Evolutionary conservation across 176 grass and related monocot species (phyloP), one percentile per base, ranked within the genome.

Genomic region (Typha latifolia): DNA sequence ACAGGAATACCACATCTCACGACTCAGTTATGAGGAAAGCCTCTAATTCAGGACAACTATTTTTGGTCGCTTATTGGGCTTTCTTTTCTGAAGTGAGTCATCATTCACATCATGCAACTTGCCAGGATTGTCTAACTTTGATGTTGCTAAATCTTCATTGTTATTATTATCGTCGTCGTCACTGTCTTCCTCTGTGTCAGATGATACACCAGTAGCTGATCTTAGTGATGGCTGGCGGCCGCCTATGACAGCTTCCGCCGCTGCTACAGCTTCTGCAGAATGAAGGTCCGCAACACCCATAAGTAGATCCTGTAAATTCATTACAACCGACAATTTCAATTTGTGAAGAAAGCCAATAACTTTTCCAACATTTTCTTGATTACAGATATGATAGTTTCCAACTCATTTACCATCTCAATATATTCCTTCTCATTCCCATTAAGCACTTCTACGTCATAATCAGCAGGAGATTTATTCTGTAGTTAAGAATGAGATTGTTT

Each of bases 341-440:
- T 23, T 31, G 13, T 55, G 24, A 65, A 63, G 43, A 18, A 20
- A 18, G 4, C 9, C 29, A 32, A 62, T n/a, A 52, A 5, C 37
- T 14, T 18, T 18, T 69, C 22, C 13, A 64, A n/a, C 50, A 69
- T 20, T 27, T 37, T 70, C 56, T 72, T 34, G 37, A 43, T 43
- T 43, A 43, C 37, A 43, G 5, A 43, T 43, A 43, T 15, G 13
- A 57, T 10, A 79, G n/a, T 34, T 21, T 51, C n/a, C 9, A 13
- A 56, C 12, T 48, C 67, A 72, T 72, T 90, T 82, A 90, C 91
- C 82, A 96, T 96, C 78, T 96, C 82, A 48, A 96, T 96, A 67
- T 89, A 91, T 77, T 89, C 75, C 37, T 88, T 77, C 63, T 92
- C 88, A 1, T 91, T 91, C 55, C 85, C 93, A 0, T 72, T 89